phyloP scores from a whole-genome alignment of 306 rosid species.

The Luffa aegyptiaca region DNA sequence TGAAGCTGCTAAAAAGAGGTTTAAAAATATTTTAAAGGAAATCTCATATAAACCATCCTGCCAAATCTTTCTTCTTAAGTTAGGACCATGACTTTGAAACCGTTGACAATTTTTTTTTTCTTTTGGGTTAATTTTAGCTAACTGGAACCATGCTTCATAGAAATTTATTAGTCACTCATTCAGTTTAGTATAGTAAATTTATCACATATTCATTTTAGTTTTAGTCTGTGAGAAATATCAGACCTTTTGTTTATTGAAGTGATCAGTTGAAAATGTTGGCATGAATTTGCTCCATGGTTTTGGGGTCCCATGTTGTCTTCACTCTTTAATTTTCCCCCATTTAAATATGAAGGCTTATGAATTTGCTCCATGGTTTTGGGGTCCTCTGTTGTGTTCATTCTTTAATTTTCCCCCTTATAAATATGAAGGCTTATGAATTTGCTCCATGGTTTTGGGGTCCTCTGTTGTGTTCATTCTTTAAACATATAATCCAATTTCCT shows the following conservation, averaged over 20 bases:
- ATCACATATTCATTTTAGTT: neutral
- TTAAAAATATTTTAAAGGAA: constrained; percentile 67
- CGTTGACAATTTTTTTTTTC: no score
- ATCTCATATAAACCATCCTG: constrained; percentile 61
- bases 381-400: neutral
- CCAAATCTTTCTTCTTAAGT: constrained; percentile 85
- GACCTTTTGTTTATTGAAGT: neutral
- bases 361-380: neutral
- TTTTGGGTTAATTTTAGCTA: neutral
- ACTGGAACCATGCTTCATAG: neutral
- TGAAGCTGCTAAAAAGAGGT: constrained; percentile 63
- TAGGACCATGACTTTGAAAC: constrained; percentile 2
- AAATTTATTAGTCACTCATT: neutral
- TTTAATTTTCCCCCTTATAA: neutral
- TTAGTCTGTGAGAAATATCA: neutral
- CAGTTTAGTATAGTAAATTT: neutral
- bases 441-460: neutral
- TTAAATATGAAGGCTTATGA: neutral
- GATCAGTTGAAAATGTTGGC: neutral
- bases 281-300: neutral
- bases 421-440: neutral
- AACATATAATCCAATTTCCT: no score
- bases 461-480: neutral
- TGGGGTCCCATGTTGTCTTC: neutral
- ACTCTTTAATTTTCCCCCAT: neutral